Base-by-base conservation (phyloP, 169 alveolate genomes). In the Plasmodium vinckei region DNA sequence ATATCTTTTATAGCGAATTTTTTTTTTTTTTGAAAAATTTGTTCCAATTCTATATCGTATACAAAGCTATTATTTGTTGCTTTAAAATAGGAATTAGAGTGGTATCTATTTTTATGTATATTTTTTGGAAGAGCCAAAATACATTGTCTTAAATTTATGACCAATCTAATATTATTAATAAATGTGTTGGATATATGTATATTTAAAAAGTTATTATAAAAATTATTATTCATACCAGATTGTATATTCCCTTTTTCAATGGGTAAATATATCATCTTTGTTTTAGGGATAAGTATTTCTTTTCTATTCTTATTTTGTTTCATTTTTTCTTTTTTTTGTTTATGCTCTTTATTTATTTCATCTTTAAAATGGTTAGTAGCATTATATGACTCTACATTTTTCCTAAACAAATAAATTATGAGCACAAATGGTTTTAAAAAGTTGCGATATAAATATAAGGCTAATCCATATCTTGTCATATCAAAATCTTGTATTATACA, bases 401-500 rank as follows among this genome's bases (percentile, higher is more conserved):
- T 77, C 46, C 65, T 39, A 13, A 77, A 63, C 21, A 77, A 56
- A 23, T 77, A 64, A 27, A 64, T 13, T 23, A 77, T 17, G 46
- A 73, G 64, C 5, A 77, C 3, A 51, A 46, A 27, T 7, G 88
- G 88, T 17, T 63, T 77, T 46, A 77, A 44, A 44, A 77, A 77
- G 27, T 77, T 63, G 5, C 71, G 53, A 64, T 77, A 77, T 1
- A 68, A 9, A 47, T 23, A 77, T 6, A 77, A 33, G 13, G 53
- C 67, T 17, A 77, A 56, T 5, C 88, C 88, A 61, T 56, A 64
- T 57, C 39, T 77, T 23, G 60, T 77, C 70, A 77, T 25, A 46
- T 77, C 88, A 13, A 77, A 77, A 44, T 77, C 88, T 17, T 77
- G 88, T 5, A 61, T 49, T 12, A 15, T 64, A 47, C 75, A 77